Base-by-base conservation (phyloP, 208 protist genomes). In the Borovskyia barvae region DNA sequence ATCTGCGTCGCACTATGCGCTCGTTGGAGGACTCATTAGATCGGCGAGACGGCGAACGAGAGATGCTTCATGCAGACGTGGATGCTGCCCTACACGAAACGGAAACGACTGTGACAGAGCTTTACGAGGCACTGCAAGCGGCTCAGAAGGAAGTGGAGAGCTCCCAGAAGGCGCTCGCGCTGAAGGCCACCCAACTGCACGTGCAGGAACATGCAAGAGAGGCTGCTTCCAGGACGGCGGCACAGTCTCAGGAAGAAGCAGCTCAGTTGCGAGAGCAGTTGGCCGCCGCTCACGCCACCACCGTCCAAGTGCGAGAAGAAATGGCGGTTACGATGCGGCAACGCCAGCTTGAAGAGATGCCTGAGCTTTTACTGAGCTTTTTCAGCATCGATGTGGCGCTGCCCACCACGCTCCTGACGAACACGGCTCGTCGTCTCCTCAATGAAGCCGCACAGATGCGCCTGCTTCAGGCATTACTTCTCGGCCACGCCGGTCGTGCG, bases 61-160 rank as follows among this genome's bases (percentile, higher is more conserved):
- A 66, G 22, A 42, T 46, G 3, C 30, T 72, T 3, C 69, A 87
- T 55, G 49, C 39, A 22, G 66, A 81, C 17, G 64, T 84, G 12
- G 74, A 77, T 7, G 37, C 26, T 0, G 77, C 71, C 6, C 63
- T 93, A 28, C 66, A 77, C 19, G 86, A 87, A 17, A 85, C 86
- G 6, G 82, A 85, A 35, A 19, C 29, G 15, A 90, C 82, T 15
- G 62, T 92, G 29, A 66, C 72, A 30, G 73, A 70, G 4, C 52
- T 87, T 15, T 82, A 87, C 58, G 58, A 30, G 12, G 79, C 80
- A 9, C 51, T 90, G 26, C 66, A 89, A 33, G 39, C 41, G n/a
- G 50, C 52, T 19, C 58, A 67, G 42, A 43, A 49, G 29, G 61
- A 82, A 30, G 40, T 37, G 28, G 39, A 66, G 62, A 32, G 22